Base-by-base conservation (phyloP, 2,329 filamentous ascomycete genomes). In the Lecanicillium sp. region DNA sequence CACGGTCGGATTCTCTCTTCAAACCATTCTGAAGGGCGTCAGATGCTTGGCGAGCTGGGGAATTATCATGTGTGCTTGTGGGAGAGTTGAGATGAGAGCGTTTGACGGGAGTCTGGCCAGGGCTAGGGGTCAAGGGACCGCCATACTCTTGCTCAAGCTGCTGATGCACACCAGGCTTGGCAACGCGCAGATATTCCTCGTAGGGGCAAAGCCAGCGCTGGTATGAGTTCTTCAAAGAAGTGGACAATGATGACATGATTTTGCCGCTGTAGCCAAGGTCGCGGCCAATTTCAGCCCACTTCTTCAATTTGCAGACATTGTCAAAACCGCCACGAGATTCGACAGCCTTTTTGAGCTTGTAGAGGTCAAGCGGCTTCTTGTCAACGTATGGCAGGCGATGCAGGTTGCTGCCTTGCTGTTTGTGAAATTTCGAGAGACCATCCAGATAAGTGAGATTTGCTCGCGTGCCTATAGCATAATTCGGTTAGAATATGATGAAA, bases 231-330 rank as follows among this genome's bases (percentile, higher is more conserved):
- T 96, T 98, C 30, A 98, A 73, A 5, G 92, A 96, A 0, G 92
- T 98, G 5, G 92, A 98, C 33, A 98, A 68, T 8, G 92, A 96
- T 3, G 90, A 96, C 92, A 98, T 98, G 46, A 98, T 98, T 68
- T 98, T 98, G 56, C 92, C 92, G 56, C 90, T 96, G 63, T 98
- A 98, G 39, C 92, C 92, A 34, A 98, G 67, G 57, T 96, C 92
- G 53, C 92, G 80, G 25, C 92, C 92, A 51, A 98, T 96, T 60
- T 98, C 92, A 13, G 92, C 92, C 92, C 92, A 98, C 66, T 96
- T 96, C 65, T 98, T 98, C 40, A 83, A 74, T 62, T 95, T 95
- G 72, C 92, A 98, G 32, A 98, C 92, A 55, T 85, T 85, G 40
- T 95, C 89, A 51, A 98, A 98, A 3, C 92, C 92, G 33, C 92